Evolutionary conservation across 768 basidiomycete genomes (phyloP).

Genomic region (Xerocomellus chrysenteron): DNA sequence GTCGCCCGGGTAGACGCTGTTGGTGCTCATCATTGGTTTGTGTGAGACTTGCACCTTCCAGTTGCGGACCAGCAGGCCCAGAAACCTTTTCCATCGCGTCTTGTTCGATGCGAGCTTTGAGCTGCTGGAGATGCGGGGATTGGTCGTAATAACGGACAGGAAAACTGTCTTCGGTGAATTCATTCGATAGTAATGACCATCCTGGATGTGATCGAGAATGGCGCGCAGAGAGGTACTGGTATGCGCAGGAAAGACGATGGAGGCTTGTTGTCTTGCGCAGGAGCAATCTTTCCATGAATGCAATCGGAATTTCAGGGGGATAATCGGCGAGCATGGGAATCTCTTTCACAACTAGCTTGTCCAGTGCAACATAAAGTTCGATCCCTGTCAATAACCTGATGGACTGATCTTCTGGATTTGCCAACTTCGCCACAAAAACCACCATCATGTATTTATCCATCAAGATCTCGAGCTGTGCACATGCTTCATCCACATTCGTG

Average conservation of each 20-base stretch:
- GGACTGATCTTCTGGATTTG: slow-evolving; percentile 36
- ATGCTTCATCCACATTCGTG: slow-evolving; percentile 1
- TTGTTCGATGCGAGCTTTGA: slow-evolving; percentile 30
- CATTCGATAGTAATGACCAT: slow-evolving; percentile 34
- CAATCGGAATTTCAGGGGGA: slow-evolving; percentile 28
- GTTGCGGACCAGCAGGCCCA: slow-evolving; percentile 10
- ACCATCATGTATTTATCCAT: slow-evolving; percentile 26
- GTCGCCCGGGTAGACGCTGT: not conserved
- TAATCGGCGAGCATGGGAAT: slow-evolving; percentile 31
- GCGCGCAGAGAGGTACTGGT: slow-evolving; percentile 34
- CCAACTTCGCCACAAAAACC: too few relatives aligned
- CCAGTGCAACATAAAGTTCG: slow-evolving; percentile 37
- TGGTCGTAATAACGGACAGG: slow-evolving; percentile 34
- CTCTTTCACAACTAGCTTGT: slow-evolving; percentile 20
- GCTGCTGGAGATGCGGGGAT: slow-evolving; percentile 19
- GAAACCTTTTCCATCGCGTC: slow-evolving; percentile 13
- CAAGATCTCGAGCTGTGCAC: slow-evolving; percentile 17
- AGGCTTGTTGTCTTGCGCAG: slow-evolving; percentile 30
- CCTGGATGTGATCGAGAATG: slow-evolving; percentile 11
- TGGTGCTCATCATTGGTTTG: not conserved
- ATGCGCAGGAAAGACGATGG: slow-evolving; percentile 24
- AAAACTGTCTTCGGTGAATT: slow-evolving; percentile 25
- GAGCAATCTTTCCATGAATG: slow-evolving; percentile 21
- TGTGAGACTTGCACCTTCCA: not conserved
- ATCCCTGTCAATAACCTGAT: slow-evolving; percentile 37